Evolutionary conservation across 306 rosid genomes (phyloP), one percentile per base, ranked within the genome.

Genomic region (Citrullus mucosospermus): DNA sequence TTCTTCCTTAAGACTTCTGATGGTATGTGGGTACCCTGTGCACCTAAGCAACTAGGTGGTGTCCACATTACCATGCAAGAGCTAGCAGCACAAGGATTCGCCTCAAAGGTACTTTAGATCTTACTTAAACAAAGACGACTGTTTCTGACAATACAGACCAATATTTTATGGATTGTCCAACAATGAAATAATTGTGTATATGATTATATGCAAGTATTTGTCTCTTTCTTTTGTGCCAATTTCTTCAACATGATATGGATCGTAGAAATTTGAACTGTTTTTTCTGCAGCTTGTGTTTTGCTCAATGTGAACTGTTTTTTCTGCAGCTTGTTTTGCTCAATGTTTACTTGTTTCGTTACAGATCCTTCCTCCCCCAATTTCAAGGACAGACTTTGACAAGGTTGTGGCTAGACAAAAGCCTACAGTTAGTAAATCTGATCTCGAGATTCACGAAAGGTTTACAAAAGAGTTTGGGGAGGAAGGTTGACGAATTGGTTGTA

Each of bases 381-480:
- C 89, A 3, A 89, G 85, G 83, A 67, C 85, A 74, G 98, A 94
- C 90, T 94, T 94, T 81, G 97, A 94, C 83, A 92, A 94, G 92
- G 98, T 94, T 63, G 91, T 94, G 81, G 95, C 97, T 36, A 92
- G 96, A 86, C 98, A 92, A 87, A 89, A 85, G 83, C 97, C 98
- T 75, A 94, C 98, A 4, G 97, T 92, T 77, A 94, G 97, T 88
- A 94, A 92, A 84, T 1, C 84, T 30, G 97, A 94, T 80, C 94
- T 94, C 46, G 85, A 89, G 0, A 91, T 92, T 60, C 98, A 94
- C 14, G 97, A 92, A 93, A 89, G 96, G 89, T 94, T 94, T 85
- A 94, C 98, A 0, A 92, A 84, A 85, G 98, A 94, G 87, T 94
- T 94, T 54, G 98, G 98, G 84, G 98, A 94, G 85, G 97, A 94